These are phyloP conservation scores for Phylloporus arenicola DNA, from an alignment of 768 basidiomycete species.

Conservation along the genomic window DNA sequence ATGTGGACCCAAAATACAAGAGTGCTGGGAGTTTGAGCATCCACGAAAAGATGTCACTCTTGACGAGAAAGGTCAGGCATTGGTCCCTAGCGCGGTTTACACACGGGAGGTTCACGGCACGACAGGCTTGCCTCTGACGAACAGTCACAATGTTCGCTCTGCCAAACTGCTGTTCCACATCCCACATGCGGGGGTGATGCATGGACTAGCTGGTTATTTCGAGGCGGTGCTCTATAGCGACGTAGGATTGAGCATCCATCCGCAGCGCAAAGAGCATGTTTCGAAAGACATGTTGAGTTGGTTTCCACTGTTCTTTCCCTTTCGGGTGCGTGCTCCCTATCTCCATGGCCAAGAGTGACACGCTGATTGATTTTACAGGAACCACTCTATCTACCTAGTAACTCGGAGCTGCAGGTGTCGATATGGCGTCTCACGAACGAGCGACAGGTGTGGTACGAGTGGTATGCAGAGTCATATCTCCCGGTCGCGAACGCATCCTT, in stretches of 20 bases:
- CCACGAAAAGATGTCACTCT: slow-evolving; percentile 76
- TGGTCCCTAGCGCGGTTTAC: background rate
- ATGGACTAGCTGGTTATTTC: slow-evolving; percentile 96
- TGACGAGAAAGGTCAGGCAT: slow-evolving; percentile 56
- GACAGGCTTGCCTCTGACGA: slow-evolving; percentile 84
- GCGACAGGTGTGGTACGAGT: slow-evolving; percentile 96
- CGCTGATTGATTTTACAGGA: slow-evolving; percentile 47
- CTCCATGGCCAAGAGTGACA: background rate
- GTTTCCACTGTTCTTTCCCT: slow-evolving; percentile 97
- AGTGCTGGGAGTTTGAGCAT: slow-evolving; percentile 98
- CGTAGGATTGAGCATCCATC: slow-evolving; percentile 90
- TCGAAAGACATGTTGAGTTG: slow-evolving; percentile 98
- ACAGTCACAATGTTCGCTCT: slow-evolving; percentile 90
- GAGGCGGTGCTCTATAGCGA: slow-evolving; percentile 91
- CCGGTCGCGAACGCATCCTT: slow-evolving; percentile 43
- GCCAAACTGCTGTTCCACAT: slow-evolving; percentile 86
- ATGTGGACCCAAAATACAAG: slow-evolving; percentile 82
- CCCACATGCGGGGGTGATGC: slow-evolving; percentile 88
- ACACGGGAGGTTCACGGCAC: slow-evolving; percentile 7
- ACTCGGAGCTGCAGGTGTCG: slow-evolving; percentile 87
- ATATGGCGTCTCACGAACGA: slow-evolving; percentile 92
- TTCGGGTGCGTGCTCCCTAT: slow-evolving; percentile 54
- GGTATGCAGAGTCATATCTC: slow-evolving; percentile 93
- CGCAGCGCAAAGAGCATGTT: slow-evolving; percentile 74
- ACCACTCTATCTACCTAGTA: slow-evolving; percentile 87